Evolutionary conservation across 1,284 basidiomycete genomes (phyloP).

Genomic region (Clitocybe nebularis): DNA sequence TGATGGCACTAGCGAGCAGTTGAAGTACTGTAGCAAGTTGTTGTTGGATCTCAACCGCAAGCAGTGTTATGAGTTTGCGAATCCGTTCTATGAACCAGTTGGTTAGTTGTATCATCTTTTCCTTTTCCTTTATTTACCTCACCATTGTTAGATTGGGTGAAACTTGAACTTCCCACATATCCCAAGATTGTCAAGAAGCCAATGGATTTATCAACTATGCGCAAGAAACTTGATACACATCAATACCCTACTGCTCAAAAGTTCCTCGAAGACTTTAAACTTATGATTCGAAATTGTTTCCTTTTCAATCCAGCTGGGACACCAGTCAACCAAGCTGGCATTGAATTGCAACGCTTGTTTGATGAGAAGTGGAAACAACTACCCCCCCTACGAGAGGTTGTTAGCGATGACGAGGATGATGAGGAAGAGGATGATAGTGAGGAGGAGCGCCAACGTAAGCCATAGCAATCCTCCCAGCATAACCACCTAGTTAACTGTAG

Average conservation of each 20-base stretch:
- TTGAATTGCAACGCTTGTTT: conserved; percentile 80
- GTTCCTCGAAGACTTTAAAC: conserved; percentile 88
- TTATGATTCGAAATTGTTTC: conserved; percentile 93
- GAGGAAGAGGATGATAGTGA: conserved; percentile 43
- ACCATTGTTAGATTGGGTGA: conserved; percentile 57
- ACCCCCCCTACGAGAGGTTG: conserved; percentile 57
- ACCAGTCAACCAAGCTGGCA: conserved; percentile 81
- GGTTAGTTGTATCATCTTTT: conserved; percentile 46
- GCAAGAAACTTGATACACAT: conserved; percentile 72
- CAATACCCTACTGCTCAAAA: conserved; percentile 75
- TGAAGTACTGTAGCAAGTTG: conserved; percentile 79
- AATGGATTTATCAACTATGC: conserved; percentile 92
- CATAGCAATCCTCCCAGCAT: conserved; percentile 6
- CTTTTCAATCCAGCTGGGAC: conserved; percentile 89
- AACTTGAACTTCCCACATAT: conserved; percentile 83
- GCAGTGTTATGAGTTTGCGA: conserved; percentile 70
- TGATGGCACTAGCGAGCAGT: conserved; percentile 77
- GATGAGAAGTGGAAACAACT: conserved; percentile 87
- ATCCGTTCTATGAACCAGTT: conserved; percentile 92
- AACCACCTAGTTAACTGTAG: conserved; percentile 8
- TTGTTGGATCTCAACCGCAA: conserved; percentile 79
- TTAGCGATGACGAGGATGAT: conserved; percentile 41
- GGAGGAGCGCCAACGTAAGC: conserved; percentile 55
- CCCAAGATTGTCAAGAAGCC: conserved; percentile 88
- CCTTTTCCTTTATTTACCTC: conserved; percentile 8